Percentiles rank a stretch among this genome's conserved stretches.
These are phyloP conservation scores for Fusarium longipes DNA, from an alignment of 2,329 filamentous ascomycete species.

Conservation along the genomic window DNA sequence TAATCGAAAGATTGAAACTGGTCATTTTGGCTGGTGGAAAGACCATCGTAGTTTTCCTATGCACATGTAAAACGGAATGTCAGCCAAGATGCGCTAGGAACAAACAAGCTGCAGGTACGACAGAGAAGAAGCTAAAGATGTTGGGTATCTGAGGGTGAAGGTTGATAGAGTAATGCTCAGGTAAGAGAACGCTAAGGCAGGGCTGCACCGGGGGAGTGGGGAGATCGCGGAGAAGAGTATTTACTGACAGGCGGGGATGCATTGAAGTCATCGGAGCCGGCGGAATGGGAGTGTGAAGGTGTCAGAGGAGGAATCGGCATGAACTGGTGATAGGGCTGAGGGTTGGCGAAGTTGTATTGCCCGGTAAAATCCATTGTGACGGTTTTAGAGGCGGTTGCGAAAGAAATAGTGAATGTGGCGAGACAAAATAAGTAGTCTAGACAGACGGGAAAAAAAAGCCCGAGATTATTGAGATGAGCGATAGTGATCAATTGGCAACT, in stretches of 20 bases:
- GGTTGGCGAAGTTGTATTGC: constrained; percentile 60
- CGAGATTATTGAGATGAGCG: constrained; percentile 5
- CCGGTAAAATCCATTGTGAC: constrained; percentile 63
- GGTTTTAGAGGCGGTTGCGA: constrained; percentile 3
- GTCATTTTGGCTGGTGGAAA: constrained; percentile 56
- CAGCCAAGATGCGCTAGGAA: constrained; percentile 30
- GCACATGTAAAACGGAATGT: constrained; percentile 14
- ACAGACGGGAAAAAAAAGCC: not conserved
- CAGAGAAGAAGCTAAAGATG: constrained; percentile 14
- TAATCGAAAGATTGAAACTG: constrained; percentile 62
- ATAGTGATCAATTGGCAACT: constrained; percentile 4
- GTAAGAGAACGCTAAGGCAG: constrained; percentile 49
- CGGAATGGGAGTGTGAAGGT: constrained; percentile 66
- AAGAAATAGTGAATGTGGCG: constrained; percentile 9
- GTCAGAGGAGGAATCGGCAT: constrained; percentile 65
- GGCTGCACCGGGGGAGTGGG: constrained; percentile 44
- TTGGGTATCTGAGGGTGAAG: constrained; percentile 25
- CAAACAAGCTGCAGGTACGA: constrained; percentile 29
- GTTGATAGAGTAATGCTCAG: constrained; percentile 52
- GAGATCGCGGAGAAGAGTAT: constrained; percentile 43
- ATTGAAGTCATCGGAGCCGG: constrained; percentile 65
- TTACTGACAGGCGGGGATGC: constrained; percentile 66
- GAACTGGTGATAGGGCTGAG: constrained; percentile 65
- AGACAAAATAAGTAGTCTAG: constrained; percentile 1
- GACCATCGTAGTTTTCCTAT: constrained; percentile 63